These are phyloP conservation scores for Incumbomyces delicatus DNA, from an alignment of 2,329 filamentous ascomycete species.

Conservation along the genomic window DNA sequence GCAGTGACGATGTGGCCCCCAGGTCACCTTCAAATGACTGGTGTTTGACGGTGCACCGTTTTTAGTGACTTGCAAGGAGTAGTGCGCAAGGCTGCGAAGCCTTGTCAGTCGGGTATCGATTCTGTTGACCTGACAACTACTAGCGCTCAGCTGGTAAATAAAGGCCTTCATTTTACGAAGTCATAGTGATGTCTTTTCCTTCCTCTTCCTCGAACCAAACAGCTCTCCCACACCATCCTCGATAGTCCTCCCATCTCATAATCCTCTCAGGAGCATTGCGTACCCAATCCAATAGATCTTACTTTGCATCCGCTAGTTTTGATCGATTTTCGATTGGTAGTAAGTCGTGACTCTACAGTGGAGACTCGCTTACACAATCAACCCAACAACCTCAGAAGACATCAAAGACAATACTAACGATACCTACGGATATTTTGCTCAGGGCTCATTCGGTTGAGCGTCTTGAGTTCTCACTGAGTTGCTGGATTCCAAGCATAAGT, in stretches of 20 bases:
- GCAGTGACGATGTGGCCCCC: not conserved
- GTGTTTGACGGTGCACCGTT: not conserved
- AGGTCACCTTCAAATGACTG: not conserved
- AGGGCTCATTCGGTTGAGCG: constrained; percentile 31
- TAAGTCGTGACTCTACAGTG: constrained; percentile 20
- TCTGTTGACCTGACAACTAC: constrained; percentile 1
- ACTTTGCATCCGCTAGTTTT: constrained; percentile 20
- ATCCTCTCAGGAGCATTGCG: constrained; percentile 28
- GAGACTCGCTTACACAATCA: constrained; percentile 26
- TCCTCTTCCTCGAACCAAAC: not conserved
- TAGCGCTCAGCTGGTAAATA: not conserved
- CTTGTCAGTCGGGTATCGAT: not conserved
- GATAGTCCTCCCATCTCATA: constrained; percentile 21
- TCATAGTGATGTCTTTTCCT: not conserved
- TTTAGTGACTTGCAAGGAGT: not conserved
- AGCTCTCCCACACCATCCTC: no score
- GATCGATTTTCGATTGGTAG: constrained; percentile 28
- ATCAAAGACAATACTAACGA: constrained; percentile 24
- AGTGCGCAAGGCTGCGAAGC: not conserved
- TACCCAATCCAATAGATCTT: constrained; percentile 29
- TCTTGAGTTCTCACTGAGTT: constrained; percentile 27
- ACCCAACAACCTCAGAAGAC: constrained; percentile 24
- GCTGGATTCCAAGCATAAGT: constrained; percentile 24
- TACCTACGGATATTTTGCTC: constrained; percentile 20
- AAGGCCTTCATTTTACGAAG: not conserved